Evolutionary conservation across 192 early-diverging fungal genomes (phyloP).

Genomic region (Rhizophlyctis rosea): DNA sequence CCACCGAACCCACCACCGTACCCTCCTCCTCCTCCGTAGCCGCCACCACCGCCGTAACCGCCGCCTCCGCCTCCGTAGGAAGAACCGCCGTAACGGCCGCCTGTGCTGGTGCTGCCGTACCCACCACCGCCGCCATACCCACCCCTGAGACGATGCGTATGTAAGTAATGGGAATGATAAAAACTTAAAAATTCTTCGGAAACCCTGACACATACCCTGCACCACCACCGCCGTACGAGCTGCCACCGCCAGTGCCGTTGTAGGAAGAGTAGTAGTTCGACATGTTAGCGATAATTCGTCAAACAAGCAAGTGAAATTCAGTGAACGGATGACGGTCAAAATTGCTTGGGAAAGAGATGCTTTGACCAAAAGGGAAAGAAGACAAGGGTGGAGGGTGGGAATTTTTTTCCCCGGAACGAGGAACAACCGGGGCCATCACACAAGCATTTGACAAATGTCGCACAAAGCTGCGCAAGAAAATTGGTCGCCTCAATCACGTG

Average conservation of each 20-base stretch:
- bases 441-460: too few species aligned
- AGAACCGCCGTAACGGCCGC: slow-evolving; percentile 37
- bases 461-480: too few species aligned
- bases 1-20: slow-evolving; percentile 26
- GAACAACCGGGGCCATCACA: too few species aligned
- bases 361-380: too few species aligned
- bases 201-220: background rate
- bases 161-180: background rate
- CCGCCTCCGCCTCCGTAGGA: slow-evolving; percentile 31
- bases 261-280: background rate
- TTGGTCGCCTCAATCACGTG: too few species aligned
- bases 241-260: background rate
- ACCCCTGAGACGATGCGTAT: background rate
- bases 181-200: background rate
- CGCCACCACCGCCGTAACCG: slow-evolving; percentile 48
- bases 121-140: slow-evolving; percentile 31
- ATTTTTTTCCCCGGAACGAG: too few species aligned
- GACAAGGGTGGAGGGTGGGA: too few species aligned
- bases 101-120: too few species aligned
- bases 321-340: too few species aligned
- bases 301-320: too few species aligned
- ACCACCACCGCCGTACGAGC: background rate
- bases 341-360: too few species aligned
- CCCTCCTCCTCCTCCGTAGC: slow-evolving; percentile 32
- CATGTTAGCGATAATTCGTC: too few species aligned